Percentiles rank a stretch among this genome's conserved stretches.
Conservation (phyloP, 2,329 filamentous ascomycete genomes). For the Aspergillus versicolor region DNA sequence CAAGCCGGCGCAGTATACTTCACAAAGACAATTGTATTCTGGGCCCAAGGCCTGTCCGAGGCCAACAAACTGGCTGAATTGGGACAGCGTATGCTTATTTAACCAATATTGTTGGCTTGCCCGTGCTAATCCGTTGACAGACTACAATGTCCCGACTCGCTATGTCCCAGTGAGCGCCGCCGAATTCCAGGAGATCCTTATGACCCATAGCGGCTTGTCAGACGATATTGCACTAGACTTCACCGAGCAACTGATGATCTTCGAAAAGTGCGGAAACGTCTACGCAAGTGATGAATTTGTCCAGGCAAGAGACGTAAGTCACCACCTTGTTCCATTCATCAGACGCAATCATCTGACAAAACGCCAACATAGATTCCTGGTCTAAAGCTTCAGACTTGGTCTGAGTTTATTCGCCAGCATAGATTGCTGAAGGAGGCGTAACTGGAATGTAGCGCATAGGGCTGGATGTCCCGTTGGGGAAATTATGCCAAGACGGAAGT, state of each 20-base stretch:
- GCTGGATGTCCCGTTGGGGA: no score
- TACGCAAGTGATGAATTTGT: constrained; percentile 10
- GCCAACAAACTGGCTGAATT: constrained; percentile 13
- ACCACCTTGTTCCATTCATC: background rate
- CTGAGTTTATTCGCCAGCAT: background rate
- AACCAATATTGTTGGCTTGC: no score
- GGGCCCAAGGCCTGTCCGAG: constrained; percentile 7
- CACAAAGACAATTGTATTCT: constrained; percentile 12
- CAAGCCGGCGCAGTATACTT: constrained; percentile 6
- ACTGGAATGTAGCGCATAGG: no score
- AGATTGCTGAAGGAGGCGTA: background rate
- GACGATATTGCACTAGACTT: constrained; percentile 12
- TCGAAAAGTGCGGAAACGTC: constrained; percentile 14
- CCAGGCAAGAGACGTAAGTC: background rate
- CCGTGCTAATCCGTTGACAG: background rate
- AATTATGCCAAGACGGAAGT: no score
- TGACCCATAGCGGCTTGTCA: constrained; percentile 9
- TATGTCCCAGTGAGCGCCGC: background rate
- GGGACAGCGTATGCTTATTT: background rate
- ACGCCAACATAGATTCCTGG: background rate
- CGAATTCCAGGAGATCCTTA: constrained; percentile 10
- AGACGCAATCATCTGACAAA: background rate
- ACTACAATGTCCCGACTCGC: background rate
- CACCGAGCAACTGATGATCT: constrained; percentile 16
- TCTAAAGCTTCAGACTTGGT: background rate